These are phyloP conservation scores for Aspergillus jensenii DNA, from an alignment of 2,329 filamentous ascomycete species.

Conservation along the genomic window DNA sequence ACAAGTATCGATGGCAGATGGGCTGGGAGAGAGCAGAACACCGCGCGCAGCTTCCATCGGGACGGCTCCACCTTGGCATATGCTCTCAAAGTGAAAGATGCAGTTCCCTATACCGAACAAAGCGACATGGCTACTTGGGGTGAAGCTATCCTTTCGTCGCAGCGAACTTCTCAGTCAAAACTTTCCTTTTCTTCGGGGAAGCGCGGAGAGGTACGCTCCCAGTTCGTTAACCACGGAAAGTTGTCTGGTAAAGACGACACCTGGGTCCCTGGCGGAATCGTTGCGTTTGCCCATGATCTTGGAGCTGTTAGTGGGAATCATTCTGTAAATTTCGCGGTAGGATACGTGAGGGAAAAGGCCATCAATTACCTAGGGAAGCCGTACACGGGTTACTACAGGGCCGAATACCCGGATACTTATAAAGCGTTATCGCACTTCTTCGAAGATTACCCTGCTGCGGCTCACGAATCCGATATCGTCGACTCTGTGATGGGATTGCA, in stretches of 20 bases:
- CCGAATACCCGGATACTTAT: slow-evolving; percentile 32
- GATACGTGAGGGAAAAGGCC: slow-evolving; percentile 40
- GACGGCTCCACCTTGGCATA: slow-evolving; percentile 30
- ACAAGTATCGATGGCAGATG: slow-evolving; percentile 47
- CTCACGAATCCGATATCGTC: slow-evolving; percentile 33
- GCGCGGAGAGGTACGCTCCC: slow-evolving; percentile 24
- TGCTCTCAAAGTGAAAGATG: slow-evolving; percentile 32
- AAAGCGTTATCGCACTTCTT: slow-evolving; percentile 41
- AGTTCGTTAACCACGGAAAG: slow-evolving; percentile 33
- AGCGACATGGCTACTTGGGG: slow-evolving; percentile 46
- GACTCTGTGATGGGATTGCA: slow-evolving; percentile 31
- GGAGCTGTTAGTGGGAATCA: slow-evolving; percentile 27
- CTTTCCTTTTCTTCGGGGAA: slow-evolving; percentile 34
- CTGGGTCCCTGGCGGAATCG: slow-evolving; percentile 32
- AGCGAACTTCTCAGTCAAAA: slow-evolving; percentile 22
- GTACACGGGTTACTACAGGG: slow-evolving; percentile 43
- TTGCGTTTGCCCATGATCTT: slow-evolving; percentile 42
- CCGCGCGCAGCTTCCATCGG: slow-evolving; percentile 24
- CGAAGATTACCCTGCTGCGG: slow-evolving; percentile 40
- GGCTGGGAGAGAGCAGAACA: slow-evolving; percentile 35
- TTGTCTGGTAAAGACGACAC: slow-evolving; percentile 23
- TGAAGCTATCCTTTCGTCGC: slow-evolving; percentile 41
- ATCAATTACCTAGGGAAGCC: slow-evolving; percentile 44
- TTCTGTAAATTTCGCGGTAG: slow-evolving; percentile 43
- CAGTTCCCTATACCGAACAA: slow-evolving; percentile 34